A percentile compares a stretch with the other conserved stretches of the same genome.
Conservation (phyloP, 805 yeast genomes). For the Myxozyma geophila region DNA sequence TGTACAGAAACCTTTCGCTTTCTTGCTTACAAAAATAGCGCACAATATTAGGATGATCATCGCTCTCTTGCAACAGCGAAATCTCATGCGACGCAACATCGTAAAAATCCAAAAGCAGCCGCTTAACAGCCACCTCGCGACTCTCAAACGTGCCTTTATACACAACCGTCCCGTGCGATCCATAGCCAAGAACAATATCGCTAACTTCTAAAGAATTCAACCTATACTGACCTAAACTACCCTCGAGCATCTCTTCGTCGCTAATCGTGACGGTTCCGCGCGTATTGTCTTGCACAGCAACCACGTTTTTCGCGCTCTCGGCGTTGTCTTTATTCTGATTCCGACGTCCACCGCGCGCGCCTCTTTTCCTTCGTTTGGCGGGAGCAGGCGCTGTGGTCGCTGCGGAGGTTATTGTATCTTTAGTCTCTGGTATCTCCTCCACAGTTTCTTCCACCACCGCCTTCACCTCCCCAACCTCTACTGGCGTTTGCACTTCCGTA, state of each 20-base stretch:
- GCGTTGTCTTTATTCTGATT: constrained; percentile 16
- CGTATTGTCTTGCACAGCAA: constrained; percentile 11
- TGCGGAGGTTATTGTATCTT: not conserved
- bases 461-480: not conserved
- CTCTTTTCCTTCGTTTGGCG: constrained; percentile 68
- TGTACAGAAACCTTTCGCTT: constrained; percentile 83
- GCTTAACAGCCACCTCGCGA: constrained; percentile 93
- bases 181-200: constrained; percentile 78
- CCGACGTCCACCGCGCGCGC: constrained; percentile 79
- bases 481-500: not conserved
- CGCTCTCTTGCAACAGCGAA: constrained; percentile 84
- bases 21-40: constrained; percentile 93
- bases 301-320: not conserved
- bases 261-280: not conserved
- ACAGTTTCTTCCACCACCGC: not conserved
- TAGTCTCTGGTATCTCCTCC: not conserved
- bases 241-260: not conserved
- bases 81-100: constrained; percentile 95
- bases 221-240: constrained; percentile 4
- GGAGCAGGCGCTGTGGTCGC: constrained; percentile 15
- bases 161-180: constrained; percentile 96
- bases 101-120: constrained; percentile 90
- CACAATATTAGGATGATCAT: constrained; percentile 93
- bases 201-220: constrained; percentile 57
- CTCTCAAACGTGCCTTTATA: constrained; percentile 87